Conservation (phyloP, 2,329 filamentous ascomycete genomes). For the Zarea fungicola region DNA sequence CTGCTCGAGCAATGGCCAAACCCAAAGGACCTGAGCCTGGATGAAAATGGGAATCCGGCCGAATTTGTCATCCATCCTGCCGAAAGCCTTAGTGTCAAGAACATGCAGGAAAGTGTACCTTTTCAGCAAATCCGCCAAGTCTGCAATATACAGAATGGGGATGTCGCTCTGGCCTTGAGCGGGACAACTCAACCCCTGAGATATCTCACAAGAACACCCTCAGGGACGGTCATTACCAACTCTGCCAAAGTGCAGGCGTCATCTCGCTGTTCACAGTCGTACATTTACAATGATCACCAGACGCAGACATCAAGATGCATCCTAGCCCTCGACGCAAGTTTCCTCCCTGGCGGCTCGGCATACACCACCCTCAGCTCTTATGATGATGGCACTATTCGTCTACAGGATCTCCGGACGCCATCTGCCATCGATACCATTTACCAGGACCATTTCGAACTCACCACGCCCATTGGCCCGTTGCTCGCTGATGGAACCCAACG, state of each 20-base stretch:
- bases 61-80: background rate
- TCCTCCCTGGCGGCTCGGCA: conserved; percentile 21
- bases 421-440: conserved; percentile 36
- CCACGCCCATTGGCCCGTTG: conserved; percentile 32
- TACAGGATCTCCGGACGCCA: conserved; percentile 36
- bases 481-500: conserved; percentile 36
- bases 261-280: background rate
- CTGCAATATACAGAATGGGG: background rate
- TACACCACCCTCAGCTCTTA: conserved; percentile 38
- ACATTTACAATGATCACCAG: background rate
- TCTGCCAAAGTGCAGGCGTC: conserved; percentile 25
- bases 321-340: conserved; percentile 28
- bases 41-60: background rate
- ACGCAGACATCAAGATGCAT: conserved; percentile 27
- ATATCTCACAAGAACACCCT: conserved; percentile 33
- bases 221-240: conserved; percentile 28
- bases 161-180: conserved; percentile 1
- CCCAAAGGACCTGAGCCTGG: background rate
- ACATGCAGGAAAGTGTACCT: background rate
- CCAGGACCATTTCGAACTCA: conserved; percentile 41
- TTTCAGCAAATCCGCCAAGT: conserved; percentile 4
- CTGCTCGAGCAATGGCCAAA: background rate
- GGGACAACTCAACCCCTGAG: conserved; percentile 29
- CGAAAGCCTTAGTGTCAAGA: background rate
- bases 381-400: conserved; percentile 37